Base-by-base conservation (phyloP, 345 rosid species). In the Brassica incana region DNA sequence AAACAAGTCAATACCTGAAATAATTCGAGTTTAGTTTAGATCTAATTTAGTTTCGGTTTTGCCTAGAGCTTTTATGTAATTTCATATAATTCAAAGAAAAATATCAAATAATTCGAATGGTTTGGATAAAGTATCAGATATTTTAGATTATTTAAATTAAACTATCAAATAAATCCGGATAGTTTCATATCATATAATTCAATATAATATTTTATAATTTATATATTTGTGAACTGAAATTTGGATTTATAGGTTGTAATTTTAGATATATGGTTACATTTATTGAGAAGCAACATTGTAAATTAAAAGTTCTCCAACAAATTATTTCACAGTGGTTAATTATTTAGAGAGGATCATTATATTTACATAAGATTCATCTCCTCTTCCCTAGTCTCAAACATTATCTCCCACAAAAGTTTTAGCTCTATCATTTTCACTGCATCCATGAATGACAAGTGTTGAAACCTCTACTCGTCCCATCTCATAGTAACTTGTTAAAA, bases 341-440 rank as follows among this genome's bases (percentile, higher is more conserved):
- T 23, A 60, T 60, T 60, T 10, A 60, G 32, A 23, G 25, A 60
- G 12, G 16, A 14, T 29, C 35, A 29, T 10, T 62, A 29, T 62
- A 27, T 30, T 36, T 12, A 62, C 66, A 62, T 23, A 60, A 11
- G n/a, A 40, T 63, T 63, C 40, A 30, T 60, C 64, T 29, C 9
- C 18, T 62, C 67, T 30, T 64, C 65, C 65, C 32, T 54, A 71
- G 74, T 25, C 76, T 73, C 68, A 73, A 73, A 73, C 68, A 40
- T 62, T 40, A 18, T 61, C 68, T 61, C 68, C 43, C 15, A 73
- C 48, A 45, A 30, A 30, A 73, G 20, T 63, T 30, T 11, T 63
- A 10, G 70, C 12, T 59, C 2, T 20, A 59, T 59, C 63, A 10
- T 59, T 59, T 59, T 59, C 63, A 59, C 3, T 45, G 45, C 30